Base-by-base conservation (phyloP, 371 early-diverging fungal genomes). In the Scutellospora calospora region DNA sequence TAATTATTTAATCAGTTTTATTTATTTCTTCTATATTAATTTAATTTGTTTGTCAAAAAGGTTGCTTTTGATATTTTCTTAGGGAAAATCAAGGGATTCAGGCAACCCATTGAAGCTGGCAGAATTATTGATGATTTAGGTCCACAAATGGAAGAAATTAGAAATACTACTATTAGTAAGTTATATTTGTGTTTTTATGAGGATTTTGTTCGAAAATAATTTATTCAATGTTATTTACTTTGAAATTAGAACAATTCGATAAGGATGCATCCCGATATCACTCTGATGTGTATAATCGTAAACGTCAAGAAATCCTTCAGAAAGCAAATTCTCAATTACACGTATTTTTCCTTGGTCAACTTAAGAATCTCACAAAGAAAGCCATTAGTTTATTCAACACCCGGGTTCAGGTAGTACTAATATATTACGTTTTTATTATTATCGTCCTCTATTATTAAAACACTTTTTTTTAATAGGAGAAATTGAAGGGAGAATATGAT, bases 231-330 rank as follows among this genome's bases (percentile, higher is more conserved):
- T 57, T 45, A 1, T 12, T 45, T 45, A 9, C 45, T 45, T 45
- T 45, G 45, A 31, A 11, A 51, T 12, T 76, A 87, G 86, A 85
- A 5, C 84, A 88, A 2, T 98, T 98, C 84, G 98, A 98, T 83
- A 92, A 90, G 80, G 94, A 94, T 72, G 99, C 97, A 0, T 92
- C 93, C 12, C 91, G 99, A 65, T 99, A 99, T 83, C 93, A 97
- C 81, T 83, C 90, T n/a, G 93, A 89, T 1, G 98, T 98, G 22
- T 99, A 97, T 85, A 84, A 92, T 75, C 93, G 92, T 80, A 97
- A 97, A 88, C 93, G 97, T 35, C 62, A 55, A 0, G 98, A 97
- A 18, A 91, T 97, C 87, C 81, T 92, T 69, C 87, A 85, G 65
- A 94, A 93, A 81, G 89, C 97, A 82, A 90, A 95, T 79, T 89